These are phyloP conservation scores for Vigna trinervia DNA, from an alignment of 306 rosid species.

Conservation along the genomic window DNA sequence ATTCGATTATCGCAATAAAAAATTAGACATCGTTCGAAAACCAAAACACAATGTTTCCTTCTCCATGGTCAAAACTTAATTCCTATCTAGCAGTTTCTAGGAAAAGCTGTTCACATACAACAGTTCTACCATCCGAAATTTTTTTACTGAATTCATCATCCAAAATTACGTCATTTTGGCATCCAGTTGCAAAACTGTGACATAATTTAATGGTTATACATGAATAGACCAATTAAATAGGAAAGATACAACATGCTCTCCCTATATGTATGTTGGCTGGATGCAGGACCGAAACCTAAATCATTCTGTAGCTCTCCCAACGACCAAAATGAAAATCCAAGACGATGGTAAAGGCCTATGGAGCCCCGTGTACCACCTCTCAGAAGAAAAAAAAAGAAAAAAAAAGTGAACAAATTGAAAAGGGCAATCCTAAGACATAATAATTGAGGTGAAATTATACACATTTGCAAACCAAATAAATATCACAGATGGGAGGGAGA, in stretches of 20 bases:
- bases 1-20: too few species aligned
- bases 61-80: too few species aligned
- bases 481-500: constrained; percentile 50
- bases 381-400: constrained; percentile 41
- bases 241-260: constrained; percentile 66
- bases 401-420: constrained; percentile 48
- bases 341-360: constrained; percentile 44
- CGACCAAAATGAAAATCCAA: constrained; percentile 50
- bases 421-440: constrained; percentile 54
- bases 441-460: constrained; percentile 59
- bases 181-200: constrained; percentile 58
- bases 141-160: constrained; percentile 20
- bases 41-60: too few species aligned
- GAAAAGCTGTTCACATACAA: neutral
- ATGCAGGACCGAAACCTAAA: constrained; percentile 53
- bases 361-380: constrained; percentile 52
- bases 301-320: constrained; percentile 51
- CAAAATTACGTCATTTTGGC: constrained; percentile 38
- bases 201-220: constrained; percentile 64
- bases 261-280: constrained; percentile 51
- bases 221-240: constrained; percentile 56
- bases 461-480: constrained; percentile 68
- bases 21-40: too few species aligned
- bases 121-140: neutral
- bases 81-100: too few species aligned